Base-by-base conservation (phyloP, 208 protist species). In the Crithidia bombi region DNA sequence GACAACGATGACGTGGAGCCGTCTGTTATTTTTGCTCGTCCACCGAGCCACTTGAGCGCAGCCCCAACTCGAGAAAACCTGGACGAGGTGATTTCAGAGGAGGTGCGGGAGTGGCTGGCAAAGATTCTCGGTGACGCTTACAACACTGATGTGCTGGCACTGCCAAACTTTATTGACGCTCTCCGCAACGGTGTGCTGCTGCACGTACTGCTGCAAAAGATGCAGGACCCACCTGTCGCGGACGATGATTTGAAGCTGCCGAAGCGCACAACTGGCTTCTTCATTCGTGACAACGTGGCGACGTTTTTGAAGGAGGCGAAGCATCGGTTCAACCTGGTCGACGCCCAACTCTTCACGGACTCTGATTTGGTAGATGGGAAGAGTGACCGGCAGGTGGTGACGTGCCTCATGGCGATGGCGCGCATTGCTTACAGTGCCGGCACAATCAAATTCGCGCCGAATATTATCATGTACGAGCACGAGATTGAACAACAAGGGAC, bases 331-430 rank as follows among this genome's bases (percentile, higher is more conserved):
- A 39, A 75, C 26, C 73, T 94, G 12, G 39, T 80, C 4, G 84
- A 90, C 35, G 79, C 81, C 32, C 80, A 90, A 36, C 63, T 92
- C 4, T 94, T 94, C 70, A 92, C 82, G 26, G 85, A 84, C 66
- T 85, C 86, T 0, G 89, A 94, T 63, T 65, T 94, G 2, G 87
- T 83, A 41, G 89, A 94, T 65, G 78, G 61, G 14, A 92, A 94
- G 50, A 77, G 88, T 51, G 86, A 90, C 39, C 75, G 90, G 10
- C 80, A 82, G 55, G 87, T 95, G 0, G 79, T 95, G 25, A 95
- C 90, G 17, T 95, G 84, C 64, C 65, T 95, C 21, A 78, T 95
- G 63, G 49, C 82, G 14, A 87, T 92, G 46, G 83, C 89, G 1
- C 78, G 81, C n/a, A 78, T 82, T 28, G 89, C 84, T 0, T 90